Evolutionary conservation across 164 flowering plant genomes (phyloP), one percentile per base, ranked within the genome.

Genomic region (Magnolia kwangsiensis): DNA sequence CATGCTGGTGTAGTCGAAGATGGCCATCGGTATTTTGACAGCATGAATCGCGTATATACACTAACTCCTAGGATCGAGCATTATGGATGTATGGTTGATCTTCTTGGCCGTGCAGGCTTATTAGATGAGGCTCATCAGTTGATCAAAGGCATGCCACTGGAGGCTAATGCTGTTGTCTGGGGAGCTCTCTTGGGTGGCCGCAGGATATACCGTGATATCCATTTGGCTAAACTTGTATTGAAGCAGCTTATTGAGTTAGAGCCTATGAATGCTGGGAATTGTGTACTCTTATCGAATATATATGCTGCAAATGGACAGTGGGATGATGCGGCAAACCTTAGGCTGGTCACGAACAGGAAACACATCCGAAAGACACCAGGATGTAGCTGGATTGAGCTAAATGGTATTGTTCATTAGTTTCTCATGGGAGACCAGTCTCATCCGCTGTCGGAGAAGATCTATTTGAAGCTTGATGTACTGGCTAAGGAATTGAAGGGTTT

Each of bases 21-120:
- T 10, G 85, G 85, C 20, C 76, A 70, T 2, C 58, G 24, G 23
- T 71, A 67, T 77, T 83, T 83, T 61, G 3, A 72, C n/a, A 75
- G 75, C 27, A 81, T 83, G 78, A 72, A 51, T 55, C 78, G 55
- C 16, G 70, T 81, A 50, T 83, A 76, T 55, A 58, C 55, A 14
- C 66, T 83, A 24, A 72, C 51, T 59, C 82, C 76, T 63, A 76
- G 66, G 63, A 74, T 83, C 37, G 85, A 83, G 74, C 85, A 83
- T 74, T 83, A 83, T 63, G 85, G 85, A 13, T 83, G 83, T 77
- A 63, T 83, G 71, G 83, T 83, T 1, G 85, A 83, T 65, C 83
- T 83, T 78, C 76, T 81, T 45, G 82, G 83, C 8, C 79, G 83
- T 67, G 75, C 85, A 13, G 85, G 85, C 55, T 79, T 76, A 19